Evolutionary conservation across 1,284 basidiomycete genomes (phyloP).

Genomic region (Sporisorium graminicola): DNA sequence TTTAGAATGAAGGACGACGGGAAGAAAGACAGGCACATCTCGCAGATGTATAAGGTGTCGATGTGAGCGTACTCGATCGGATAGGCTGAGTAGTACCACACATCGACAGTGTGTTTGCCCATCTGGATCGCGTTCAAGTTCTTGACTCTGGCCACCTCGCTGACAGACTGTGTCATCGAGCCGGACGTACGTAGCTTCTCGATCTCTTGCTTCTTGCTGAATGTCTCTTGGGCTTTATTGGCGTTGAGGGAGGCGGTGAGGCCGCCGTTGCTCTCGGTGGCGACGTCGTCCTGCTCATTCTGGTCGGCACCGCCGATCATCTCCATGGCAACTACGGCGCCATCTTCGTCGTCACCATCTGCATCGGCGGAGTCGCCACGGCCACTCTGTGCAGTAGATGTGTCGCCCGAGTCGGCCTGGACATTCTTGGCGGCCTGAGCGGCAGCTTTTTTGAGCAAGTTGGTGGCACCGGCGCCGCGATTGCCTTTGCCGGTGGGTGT

Average conservation of each 20-base stretch:
- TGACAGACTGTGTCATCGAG: constrained; percentile 98
- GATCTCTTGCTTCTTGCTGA: constrained; percentile 95
- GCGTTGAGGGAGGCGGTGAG: constrained; percentile 72
- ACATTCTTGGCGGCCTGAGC: constrained; percentile 75
- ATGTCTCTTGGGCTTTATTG: constrained; percentile 72
- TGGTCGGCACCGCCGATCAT: constrained; percentile 70
- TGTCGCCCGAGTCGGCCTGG: constrained; percentile 73
- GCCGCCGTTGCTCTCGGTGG: constrained; percentile 59
- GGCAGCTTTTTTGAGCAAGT: constrained; percentile 80
- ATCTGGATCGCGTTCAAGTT: constrained; percentile 97
- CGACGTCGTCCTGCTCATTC: constrained; percentile 56
- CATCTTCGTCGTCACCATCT: constrained; percentile 68
- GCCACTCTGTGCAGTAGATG: constrained; percentile 53
- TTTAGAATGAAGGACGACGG: constrained; percentile 53
- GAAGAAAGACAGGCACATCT: constrained; percentile 80
- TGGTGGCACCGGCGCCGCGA: constrained; percentile 63
- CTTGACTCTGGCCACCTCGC: constrained; percentile 96
- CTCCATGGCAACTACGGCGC: constrained; percentile 72
- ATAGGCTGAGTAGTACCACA: constrained; percentile 99
- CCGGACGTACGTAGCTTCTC: constrained; percentile 97
- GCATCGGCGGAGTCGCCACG: constrained; percentile 68
- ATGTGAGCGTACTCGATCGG: constrained; percentile 97
- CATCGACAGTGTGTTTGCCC: constrained; percentile 93
- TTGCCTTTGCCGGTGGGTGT: constrained; percentile 47
- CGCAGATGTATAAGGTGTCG: constrained; percentile 95